Evolutionary conservation across 2,329 filamentous ascomycete genomes (phyloP).

Genomic region (Dactylellina drechsleri): DNA sequence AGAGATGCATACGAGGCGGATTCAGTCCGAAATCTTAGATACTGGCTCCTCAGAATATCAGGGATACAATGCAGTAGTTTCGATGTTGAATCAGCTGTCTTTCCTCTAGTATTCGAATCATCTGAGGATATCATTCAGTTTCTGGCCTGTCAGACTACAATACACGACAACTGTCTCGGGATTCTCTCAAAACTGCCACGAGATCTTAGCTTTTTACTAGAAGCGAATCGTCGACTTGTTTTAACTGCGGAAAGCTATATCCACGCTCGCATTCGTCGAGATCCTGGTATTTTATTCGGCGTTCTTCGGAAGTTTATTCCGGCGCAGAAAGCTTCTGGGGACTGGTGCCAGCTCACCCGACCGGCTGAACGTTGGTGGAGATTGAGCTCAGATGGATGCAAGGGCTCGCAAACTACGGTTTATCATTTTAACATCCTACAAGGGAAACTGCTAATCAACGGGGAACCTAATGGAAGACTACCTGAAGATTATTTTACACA

Average conservation of each 20-base stretch:
- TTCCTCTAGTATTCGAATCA: not conserved
- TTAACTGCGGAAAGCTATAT: not conserved
- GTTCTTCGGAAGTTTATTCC: not conserved
- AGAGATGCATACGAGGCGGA: not conserved
- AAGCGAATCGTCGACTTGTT: constrained; percentile 11
- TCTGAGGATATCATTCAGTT: constrained; percentile 9
- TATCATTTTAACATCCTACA: constrained; percentile 67
- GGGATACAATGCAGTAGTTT: constrained; percentile 23
- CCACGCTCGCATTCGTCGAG: not conserved
- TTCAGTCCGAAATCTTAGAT: constrained; percentile 3
- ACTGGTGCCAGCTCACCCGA: not conserved
- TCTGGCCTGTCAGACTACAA: constrained; percentile 12
- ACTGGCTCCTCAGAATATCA: constrained; percentile 19
- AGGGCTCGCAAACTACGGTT: constrained; percentile 58
- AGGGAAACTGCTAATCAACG: constrained; percentile 67
- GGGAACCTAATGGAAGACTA: constrained; percentile 65
- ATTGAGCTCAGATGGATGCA: constrained; percentile 54
- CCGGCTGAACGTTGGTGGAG: constrained; percentile 56
- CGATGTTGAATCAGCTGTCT: constrained; percentile 8
- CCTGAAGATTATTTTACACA: constrained; percentile 64
- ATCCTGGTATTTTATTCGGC: not conserved
- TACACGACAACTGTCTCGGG: constrained; percentile 31
- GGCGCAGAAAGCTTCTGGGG: not conserved
- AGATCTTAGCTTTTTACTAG: constrained; percentile 2
- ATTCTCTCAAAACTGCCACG: not conserved